Evolutionary conservation across 2,329 filamentous ascomycete genomes (phyloP).

Genomic region (Leptographium procerum): DNA sequence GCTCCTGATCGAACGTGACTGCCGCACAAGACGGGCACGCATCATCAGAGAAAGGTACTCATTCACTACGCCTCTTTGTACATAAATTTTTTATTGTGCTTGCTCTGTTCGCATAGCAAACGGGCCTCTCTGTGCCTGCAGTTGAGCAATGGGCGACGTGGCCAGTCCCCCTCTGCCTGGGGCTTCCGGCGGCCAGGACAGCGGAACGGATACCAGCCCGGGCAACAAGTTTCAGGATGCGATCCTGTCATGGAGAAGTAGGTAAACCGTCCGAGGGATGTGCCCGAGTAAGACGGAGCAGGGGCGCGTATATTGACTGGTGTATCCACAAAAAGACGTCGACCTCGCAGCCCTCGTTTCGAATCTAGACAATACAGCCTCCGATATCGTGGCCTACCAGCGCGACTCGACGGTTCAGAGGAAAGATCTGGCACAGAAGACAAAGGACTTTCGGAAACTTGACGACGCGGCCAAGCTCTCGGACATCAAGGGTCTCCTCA

Average conservation of each 20-base stretch:
- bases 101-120: background rate
- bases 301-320: background rate
- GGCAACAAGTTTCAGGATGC: conserved; percentile 95
- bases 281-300: background rate
- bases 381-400: conserved; percentile 87
- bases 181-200: background rate
- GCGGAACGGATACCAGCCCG: conserved; percentile 29
- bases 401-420: conserved; percentile 90
- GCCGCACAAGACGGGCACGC: background rate
- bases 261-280: conserved; percentile 13
- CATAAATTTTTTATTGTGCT: no score
- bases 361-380: conserved; percentile 83
- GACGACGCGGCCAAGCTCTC: conserved; percentile 77
- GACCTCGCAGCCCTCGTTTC: conserved; percentile 76
- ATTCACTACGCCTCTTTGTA: background rate
- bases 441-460: conserved; percentile 91
- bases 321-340: conserved; percentile 53
- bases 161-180: conserved; percentile 5
- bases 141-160: conserved; percentile 10
- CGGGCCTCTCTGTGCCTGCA: background rate
- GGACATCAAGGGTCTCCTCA: conserved; percentile 82
- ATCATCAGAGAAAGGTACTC: background rate
- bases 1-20: background rate
- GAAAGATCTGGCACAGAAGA: conserved; percentile 97
- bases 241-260: conserved; percentile 93